A percentile compares a stretch with the other conserved stretches of the same genome.
phyloP scores from a whole-genome alignment of 2,329 filamentous ascomycete genomes.

The Fusarium algeriense region DNA sequence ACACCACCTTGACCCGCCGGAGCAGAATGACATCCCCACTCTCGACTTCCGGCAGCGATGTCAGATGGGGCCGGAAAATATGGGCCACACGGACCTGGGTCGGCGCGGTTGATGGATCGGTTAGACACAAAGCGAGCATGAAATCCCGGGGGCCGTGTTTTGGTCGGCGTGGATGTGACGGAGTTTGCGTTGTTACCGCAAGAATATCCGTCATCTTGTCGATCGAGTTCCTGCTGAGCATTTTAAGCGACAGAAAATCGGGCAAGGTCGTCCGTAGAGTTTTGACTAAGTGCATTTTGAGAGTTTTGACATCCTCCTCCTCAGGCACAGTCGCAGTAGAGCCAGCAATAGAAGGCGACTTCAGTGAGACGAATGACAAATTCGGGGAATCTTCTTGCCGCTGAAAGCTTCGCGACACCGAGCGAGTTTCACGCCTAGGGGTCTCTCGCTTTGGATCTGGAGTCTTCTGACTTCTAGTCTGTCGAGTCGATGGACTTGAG shows the following conservation, averaged over 20 bases:
- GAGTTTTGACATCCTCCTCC: slow-evolving; percentile 49
- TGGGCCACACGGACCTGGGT: slow-evolving; percentile 65
- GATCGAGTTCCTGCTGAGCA: slow-evolving; percentile 63
- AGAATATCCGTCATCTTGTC: slow-evolving; percentile 65
- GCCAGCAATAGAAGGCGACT: slow-evolving; percentile 48
- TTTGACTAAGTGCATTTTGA: slow-evolving; percentile 62
- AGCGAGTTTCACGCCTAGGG: slow-evolving; percentile 43
- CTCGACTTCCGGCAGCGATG: slow-evolving; percentile 66
- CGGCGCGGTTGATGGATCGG: slow-evolving; percentile 67
- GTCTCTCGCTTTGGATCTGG: slow-evolving; percentile 42
- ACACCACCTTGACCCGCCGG: slow-evolving; percentile 66
- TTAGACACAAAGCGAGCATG: slow-evolving; percentile 68
- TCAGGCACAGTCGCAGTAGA: slow-evolving; percentile 37
- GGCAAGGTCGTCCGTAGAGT: slow-evolving; percentile 63
- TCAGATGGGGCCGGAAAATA: slow-evolving; percentile 69
- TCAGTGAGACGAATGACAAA: slow-evolving; percentile 35
- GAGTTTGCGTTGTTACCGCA: slow-evolving; percentile 65
- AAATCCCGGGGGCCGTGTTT: slow-evolving; percentile 71
- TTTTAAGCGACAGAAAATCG: slow-evolving; percentile 65
- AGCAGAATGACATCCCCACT: slow-evolving; percentile 71
- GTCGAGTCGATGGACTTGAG: slow-evolving; percentile 37
- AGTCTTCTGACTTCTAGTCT: slow-evolving; percentile 39
- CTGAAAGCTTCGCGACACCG: slow-evolving; percentile 37
- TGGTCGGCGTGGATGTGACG: slow-evolving; percentile 64
- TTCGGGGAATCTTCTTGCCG: slow-evolving; percentile 41